Evolutionary conservation across 805 yeast species (phyloP).

Genomic region (Zygotorulaspora florentina): DNA sequence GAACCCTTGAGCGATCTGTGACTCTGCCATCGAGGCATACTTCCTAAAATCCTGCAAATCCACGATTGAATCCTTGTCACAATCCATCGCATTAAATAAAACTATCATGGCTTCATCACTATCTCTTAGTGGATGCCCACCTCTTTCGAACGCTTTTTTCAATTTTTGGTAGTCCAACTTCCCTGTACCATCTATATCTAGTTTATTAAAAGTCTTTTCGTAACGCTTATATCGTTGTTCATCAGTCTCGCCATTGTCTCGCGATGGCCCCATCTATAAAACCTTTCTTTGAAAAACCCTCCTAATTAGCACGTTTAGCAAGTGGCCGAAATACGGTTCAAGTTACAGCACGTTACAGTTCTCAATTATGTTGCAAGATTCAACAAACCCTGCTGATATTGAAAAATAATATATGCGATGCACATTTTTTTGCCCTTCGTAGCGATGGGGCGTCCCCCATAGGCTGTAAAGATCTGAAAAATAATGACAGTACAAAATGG

Average conservation of each 20-base stretch:
- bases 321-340: too few species aligned
- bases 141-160: conserved; percentile 38
- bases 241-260: conserved; percentile 18
- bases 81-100: conserved; percentile 57
- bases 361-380: too few species aligned
- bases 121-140: conserved; percentile 62
- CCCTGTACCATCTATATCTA: conserved; percentile 42
- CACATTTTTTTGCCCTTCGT: not conserved
- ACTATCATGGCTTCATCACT: conserved; percentile 54
- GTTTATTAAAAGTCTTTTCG: conserved; percentile 38
- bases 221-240: conserved; percentile 37
- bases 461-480: not conserved
- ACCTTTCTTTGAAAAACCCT: not conserved
- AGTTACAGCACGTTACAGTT: too few species aligned
- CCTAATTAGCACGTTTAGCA: too few species aligned
- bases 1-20: conserved; percentile 67
- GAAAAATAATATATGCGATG: not conserved
- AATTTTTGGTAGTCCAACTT: conserved; percentile 37
- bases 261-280: conserved; percentile 7
- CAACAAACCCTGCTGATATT: too few species aligned
- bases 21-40: conserved; percentile 64
- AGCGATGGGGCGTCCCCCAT: not conserved
- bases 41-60: conserved; percentile 63
- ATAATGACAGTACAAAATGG: not conserved
- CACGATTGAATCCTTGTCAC: conserved; percentile 50